A percentile compares a stretch with the other conserved stretches of the same genome.
phyloP scores from a whole-genome alignment of 768 basidiomycete species.

The Tulasnella sp. region DNA sequence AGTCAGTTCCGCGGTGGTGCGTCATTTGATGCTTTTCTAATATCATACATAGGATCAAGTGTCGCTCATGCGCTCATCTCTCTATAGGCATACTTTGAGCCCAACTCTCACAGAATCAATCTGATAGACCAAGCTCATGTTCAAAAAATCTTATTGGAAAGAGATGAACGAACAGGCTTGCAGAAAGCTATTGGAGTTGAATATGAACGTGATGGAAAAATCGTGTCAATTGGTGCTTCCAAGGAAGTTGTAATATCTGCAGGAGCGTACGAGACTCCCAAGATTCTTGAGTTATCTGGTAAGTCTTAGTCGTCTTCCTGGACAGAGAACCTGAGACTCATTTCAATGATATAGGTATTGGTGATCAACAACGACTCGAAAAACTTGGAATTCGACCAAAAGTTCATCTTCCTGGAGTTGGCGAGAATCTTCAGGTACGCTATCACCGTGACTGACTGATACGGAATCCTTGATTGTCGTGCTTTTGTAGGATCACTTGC shows the following conservation, averaged over 20 bases:
- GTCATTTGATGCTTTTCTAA: not conserved
- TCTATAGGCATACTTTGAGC: conserved; percentile 14
- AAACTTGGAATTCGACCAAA: conserved; percentile 23
- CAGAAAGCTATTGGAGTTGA: conserved; percentile 29
- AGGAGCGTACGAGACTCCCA: conserved; percentile 8
- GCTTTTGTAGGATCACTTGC: conserved; percentile 10
- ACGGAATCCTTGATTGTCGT: not conserved
- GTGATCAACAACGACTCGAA: conserved; percentile 25
- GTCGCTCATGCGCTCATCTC: not conserved
- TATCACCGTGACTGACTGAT: not conserved
- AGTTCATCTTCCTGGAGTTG: conserved; percentile 34
- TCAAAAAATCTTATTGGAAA: conserved; percentile 28
- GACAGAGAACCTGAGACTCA: no score
- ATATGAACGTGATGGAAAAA: conserved; percentile 24
- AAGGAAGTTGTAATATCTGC: conserved; percentile 32
- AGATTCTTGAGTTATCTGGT: no score
- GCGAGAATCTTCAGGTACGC: conserved; percentile 30
- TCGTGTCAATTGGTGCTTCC: conserved; percentile 27
- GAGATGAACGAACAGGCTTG: conserved; percentile 22
- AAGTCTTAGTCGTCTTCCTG: no score
- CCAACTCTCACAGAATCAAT: conserved; percentile 25
- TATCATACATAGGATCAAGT: no score
- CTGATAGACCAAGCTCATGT: conserved; percentile 33
- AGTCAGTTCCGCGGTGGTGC: conserved; percentile 7
- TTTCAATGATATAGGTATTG: conserved; percentile 28